Evolutionary conservation across 306 rosid species (phyloP), one percentile per base, ranked within the genome.

Genomic region (Citrullus colocynthis): DNA sequence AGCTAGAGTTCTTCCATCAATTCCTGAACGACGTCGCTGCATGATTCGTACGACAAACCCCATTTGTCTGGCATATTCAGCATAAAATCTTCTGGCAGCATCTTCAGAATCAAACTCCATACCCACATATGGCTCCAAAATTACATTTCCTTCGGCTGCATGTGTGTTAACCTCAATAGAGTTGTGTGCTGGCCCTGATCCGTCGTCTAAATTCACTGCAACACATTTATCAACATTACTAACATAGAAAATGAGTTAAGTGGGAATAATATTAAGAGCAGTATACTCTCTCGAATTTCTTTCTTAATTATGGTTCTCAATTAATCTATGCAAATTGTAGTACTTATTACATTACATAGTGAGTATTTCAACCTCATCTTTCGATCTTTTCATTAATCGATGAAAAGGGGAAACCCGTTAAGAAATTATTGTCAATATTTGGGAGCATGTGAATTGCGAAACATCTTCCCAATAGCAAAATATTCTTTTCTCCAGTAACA

Each of bases 21-120:
- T 87, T 48, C 91, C 91, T 7, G 96, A 93, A 80, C 90, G 88
- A 42, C 95, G 96, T 15, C 98, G 90, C 81, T 94, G 97, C 98
- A 91, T 94, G 55, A 89, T 81, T 54, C 98, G 91, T 56, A 94
- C 94, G 21, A 81, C 85, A 80, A 91, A 94, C 18, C 98, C 98
- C 37, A 85, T 83, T 75, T 81, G 82, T 78, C 91, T 90, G 37
- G 97, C 97, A 83, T 91, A 94, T 39, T 89, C 96, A 42, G 78
- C 52, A 83, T 94, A 94, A 55, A 85, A 91, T 30, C 80, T 85
- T 84, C 85, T 85, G n/a, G 98, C 97, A 59, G 74, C 87, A 59
- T 90, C 97, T 87, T 94, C 97, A 12, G 94, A 86, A 80, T 89
- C 90, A 78, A 94, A 94, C 74, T 90, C 97, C 98, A 94, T 85